Base-by-base conservation (phyloP, 345 rosid species). In the Ricinus communis region DNA sequence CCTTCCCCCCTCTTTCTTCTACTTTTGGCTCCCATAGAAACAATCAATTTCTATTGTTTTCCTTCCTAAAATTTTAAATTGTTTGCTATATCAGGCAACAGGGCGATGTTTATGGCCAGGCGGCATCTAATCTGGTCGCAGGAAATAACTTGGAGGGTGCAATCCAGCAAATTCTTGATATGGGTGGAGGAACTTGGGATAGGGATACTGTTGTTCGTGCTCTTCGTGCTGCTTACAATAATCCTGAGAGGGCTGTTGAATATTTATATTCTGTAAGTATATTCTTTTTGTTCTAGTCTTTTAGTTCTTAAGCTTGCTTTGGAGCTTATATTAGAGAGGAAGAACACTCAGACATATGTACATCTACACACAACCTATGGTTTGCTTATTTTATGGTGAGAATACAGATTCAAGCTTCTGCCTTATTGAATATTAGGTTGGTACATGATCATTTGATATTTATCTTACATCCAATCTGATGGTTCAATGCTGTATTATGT, bases 221-320 rank as follows among this genome's bases (percentile, higher is more conserved):
- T 64, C 97, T 95, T 56, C 91, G 93, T 65, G 98, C 97, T 68
- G 99, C 97, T 62, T 95, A 59, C 80, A 95, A 92, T 82, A 92
- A 92, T 65, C 99, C 97, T 0, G 97, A 89, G 83, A 88, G 98
- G 79, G 99, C 99, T 81, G 96, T 95, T 75, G 98, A 95, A 81
- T 95, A 95, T 81, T 83, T 95, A 60, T 95, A 90, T 71, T 82
- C 97, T 74, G 97, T 92, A 71, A 75, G 96, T 80, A 58, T 40
- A 30, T 54, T 68, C 19, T 33, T 36, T 65, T 47, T 16, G 13
- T 51, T 11, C 36, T 15, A 56, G 27, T 43, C 46, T 57, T 46
- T 65, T 50, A 54, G 36, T 19, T 66, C 30, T n/a, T 65, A 19
- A 31, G 27, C 7, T 8, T 66, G 36, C 21, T 11, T 8, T 13